Base-by-base conservation (phyloP, 352 stramenopile genomes). In the Globisporangium uncinulatum region DNA sequence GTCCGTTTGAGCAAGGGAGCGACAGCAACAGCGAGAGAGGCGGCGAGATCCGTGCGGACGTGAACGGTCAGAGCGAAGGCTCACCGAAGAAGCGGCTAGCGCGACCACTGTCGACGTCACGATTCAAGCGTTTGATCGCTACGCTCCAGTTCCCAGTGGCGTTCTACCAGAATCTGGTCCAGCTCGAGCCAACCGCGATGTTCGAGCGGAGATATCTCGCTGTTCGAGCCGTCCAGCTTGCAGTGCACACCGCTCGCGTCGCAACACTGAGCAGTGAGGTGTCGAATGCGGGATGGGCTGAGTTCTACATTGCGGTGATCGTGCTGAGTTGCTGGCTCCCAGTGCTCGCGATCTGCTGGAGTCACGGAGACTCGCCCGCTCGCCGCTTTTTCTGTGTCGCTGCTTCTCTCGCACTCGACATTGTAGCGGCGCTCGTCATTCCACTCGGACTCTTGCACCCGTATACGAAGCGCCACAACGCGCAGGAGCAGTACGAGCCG, bases 281-380 rank as follows among this genome's bases (percentile, higher is more conserved):
- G 2, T n/a, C 43, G 31, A 41, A 36, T 19, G 11, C 51, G 31
- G 24, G 29, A 8, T 21, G 37, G 8, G 51, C 21, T 15, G 43
- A 52, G 20, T 14, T 46, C 19, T 46, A 46, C 31, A 4, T 17
- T 19, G 32, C 45, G 24, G 37, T 9, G 17, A 55, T 54, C 34
- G 47, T 50, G 17, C 11, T 55, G 20, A 60, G 54, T 11, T 54
- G 54, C 44, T 60, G 34, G 45, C 13, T 48, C 2, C 54, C 54
- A 19, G 44, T 17, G 36, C 20, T 36, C 11, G 13, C 41, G 6
- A 32, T 31, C 1, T 2, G 53, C 14, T 32, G 20, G 34, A 32
- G 17, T 17, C 54, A 34, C 34, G 24, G 34, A 15, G 24, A 54
- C 21, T 54, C 54, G 5, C 31, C 34, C 0, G 24, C 7, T 17